A percentile compares a stretch with the other conserved stretches of the same genome.
Conservation (phyloP, 495 filamentous ascomycete genomes). For the Podospora conica region DNA sequence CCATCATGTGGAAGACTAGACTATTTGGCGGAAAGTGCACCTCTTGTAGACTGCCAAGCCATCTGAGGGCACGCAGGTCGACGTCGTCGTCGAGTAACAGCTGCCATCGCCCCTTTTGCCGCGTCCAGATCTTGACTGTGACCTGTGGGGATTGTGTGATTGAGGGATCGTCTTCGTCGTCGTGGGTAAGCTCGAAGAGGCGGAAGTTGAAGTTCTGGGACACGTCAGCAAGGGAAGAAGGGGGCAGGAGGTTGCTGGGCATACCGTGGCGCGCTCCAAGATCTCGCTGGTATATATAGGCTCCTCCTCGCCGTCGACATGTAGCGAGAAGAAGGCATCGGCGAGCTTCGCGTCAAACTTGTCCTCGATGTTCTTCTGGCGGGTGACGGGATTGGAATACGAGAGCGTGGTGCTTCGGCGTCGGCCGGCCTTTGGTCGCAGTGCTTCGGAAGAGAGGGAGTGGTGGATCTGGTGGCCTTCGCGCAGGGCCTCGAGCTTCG, state of each 20-base stretch:
- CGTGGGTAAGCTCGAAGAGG: conserved; percentile 71
- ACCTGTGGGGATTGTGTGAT: conserved; percentile 60
- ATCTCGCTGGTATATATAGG: conserved; percentile 91
- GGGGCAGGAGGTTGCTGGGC: conserved; percentile 2
- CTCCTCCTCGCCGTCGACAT: conserved; percentile 56
- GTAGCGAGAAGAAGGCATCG: conserved; percentile 87
- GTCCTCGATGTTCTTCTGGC: conserved; percentile 74
- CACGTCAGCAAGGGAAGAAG: not conserved
- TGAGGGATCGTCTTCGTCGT: conserved; percentile 55
- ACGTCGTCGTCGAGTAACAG: conserved; percentile 68
- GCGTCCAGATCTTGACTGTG: conserved; percentile 72
- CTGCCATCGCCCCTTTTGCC: conserved; percentile 53
- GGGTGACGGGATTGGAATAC: conserved; percentile 55
- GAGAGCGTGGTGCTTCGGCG: conserved; percentile 67
- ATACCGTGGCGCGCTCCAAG: conserved; percentile 62
- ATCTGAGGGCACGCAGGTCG: conserved; percentile 65
- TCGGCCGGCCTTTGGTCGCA: conserved; percentile 45
- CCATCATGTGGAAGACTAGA: conserved; percentile 77
- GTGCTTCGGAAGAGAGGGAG: conserved; percentile 64
- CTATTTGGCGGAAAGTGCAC: conserved; percentile 80
- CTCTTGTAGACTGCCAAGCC: conserved; percentile 71
- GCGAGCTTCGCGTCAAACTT: conserved; percentile 64
- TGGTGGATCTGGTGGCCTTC: conserved; percentile 53
- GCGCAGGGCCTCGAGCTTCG: conserved; percentile 59
- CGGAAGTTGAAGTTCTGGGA: conserved; percentile 77